Conservation (phyloP, 2,329 filamentous ascomycete genomes). For the Sporothrix protearum region DNA sequence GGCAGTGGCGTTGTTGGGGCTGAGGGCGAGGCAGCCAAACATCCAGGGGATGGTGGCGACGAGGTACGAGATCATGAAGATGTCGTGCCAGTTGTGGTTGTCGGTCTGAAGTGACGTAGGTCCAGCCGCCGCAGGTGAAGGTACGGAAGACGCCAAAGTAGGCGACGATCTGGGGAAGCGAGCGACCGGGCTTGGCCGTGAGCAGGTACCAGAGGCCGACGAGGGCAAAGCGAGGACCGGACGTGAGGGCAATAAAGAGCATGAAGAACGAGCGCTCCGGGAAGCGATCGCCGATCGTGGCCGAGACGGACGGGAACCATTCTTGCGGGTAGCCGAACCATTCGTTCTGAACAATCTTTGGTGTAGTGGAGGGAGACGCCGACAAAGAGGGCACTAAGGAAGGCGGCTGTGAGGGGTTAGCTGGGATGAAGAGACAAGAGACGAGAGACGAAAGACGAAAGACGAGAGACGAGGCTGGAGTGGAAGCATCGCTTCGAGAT, state of each 20-base stretch:
- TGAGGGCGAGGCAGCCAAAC: constrained; percentile 79
- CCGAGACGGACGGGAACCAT: constrained; percentile 95
- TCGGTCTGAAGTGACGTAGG: constrained; percentile 97
- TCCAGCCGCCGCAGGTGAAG: constrained; percentile 94
- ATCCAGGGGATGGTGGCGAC: constrained; percentile 96
- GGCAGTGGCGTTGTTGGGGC: constrained; percentile 76
- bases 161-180: constrained; percentile 76
- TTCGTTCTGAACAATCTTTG: constrained; percentile 98
- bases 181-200: constrained; percentile 69
- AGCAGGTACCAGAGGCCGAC: constrained; percentile 90
- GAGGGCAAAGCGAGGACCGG: constrained; percentile 86
- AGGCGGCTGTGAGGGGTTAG: constrained; percentile 59
- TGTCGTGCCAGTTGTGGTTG: constrained; percentile 97
- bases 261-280: constrained; percentile 96
- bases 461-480: constrained; percentile 34
- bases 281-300: constrained; percentile 95
- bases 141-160: constrained; percentile 81
- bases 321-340: constrained; percentile 91
- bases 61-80: constrained; percentile 98
- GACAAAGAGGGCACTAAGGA: constrained; percentile 78
- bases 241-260: constrained; percentile 94
- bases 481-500: not conserved
- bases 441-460: constrained; percentile 32
- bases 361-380: constrained; percentile 82
- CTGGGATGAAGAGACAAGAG: not conserved